These are phyloP conservation scores for Moesziomyces aphidis DNA, from an alignment of 1,284 basidiomycete species.

Conservation along the genomic window DNA sequence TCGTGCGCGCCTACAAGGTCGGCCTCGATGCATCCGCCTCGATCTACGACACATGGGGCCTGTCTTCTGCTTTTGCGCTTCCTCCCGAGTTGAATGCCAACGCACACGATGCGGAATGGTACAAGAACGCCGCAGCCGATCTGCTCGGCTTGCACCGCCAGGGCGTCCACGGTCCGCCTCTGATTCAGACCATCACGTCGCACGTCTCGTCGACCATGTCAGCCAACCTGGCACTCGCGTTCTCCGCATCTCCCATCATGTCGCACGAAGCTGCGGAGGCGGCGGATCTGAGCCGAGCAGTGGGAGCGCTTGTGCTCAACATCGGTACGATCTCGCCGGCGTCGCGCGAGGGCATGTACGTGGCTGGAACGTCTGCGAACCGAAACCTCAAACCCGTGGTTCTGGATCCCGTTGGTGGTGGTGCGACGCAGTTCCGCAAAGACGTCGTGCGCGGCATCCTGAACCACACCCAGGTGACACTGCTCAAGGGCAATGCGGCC, in stretches of 20 bases:
- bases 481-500: slow-evolving; percentile 95
- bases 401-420: slow-evolving; percentile 93
- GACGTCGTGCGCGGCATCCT: slow-evolving; percentile 77
- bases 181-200: slow-evolving; percentile 81
- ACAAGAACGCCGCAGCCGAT: slow-evolving; percentile 18
- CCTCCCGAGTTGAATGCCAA: background rate
- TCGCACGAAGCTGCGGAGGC: slow-evolving; percentile 76
- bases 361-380: slow-evolving; percentile 74
- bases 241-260: slow-evolving; percentile 95
- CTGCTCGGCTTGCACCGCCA: slow-evolving; percentile 42
- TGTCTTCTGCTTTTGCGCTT: slow-evolving; percentile 26
- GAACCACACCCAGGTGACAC: slow-evolving; percentile 85
- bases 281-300: slow-evolving; percentile 78
- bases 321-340: slow-evolving; percentile 84
- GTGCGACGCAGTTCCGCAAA: slow-evolving; percentile 81
- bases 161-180: slow-evolving; percentile 35
- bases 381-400: slow-evolving; percentile 75
- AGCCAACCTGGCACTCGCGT: slow-evolving; percentile 88
- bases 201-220: slow-evolving; percentile 89
- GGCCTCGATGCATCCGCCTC: slow-evolving; percentile 19
- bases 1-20: slow-evolving; percentile 67
- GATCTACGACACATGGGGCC: slow-evolving; percentile 13
- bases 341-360: slow-evolving; percentile 78
- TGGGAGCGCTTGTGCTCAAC: slow-evolving; percentile 83
- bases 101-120: slow-evolving; percentile 17